Conservation (phyloP, 768 basidiomycete genomes). For the Kwoniella sp. region DNA sequence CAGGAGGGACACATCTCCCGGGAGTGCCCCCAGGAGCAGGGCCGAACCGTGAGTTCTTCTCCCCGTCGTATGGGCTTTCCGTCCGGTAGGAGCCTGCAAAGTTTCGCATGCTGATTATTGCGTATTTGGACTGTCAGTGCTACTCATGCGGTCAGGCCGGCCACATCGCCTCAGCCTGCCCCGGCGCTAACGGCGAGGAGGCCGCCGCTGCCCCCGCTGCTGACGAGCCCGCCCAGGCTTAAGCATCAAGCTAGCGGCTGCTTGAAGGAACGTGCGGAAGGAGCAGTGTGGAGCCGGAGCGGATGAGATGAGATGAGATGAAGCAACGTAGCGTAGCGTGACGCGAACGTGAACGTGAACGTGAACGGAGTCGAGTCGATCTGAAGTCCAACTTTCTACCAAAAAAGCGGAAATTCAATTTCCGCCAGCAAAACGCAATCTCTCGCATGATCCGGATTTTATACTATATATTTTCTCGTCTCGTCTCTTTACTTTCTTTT, state of each 20-base stretch:
- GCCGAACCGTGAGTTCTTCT: slow-evolving; percentile 41
- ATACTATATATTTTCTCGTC: neutral
- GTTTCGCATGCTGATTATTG: neutral
- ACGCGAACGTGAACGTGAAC: neutral
- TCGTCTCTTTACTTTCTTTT: neutral
- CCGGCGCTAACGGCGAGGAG: slow-evolving; percentile 24
- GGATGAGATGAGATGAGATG: neutral
- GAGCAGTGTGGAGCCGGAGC: neutral
- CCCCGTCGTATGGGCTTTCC: too few species aligned
- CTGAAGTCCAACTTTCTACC: slow-evolving; percentile 1
- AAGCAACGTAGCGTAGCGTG: neutral
- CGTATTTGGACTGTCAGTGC: slow-evolving; percentile 29
- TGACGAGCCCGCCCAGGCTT: slow-evolving; percentile 2
- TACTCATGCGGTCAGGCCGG: slow-evolving; percentile 52
- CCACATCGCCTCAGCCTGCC: slow-evolving; percentile 55
- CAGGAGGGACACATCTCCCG: slow-evolving; percentile 57
- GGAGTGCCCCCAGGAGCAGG: slow-evolving; percentile 54
- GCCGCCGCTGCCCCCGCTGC: slow-evolving; percentile 13
- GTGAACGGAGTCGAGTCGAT: neutral
- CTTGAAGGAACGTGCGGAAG: neutral
- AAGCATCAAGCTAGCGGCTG: neutral
- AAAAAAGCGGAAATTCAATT: neutral
- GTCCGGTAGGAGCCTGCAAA: too few species aligned
- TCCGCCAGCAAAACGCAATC: neutral
- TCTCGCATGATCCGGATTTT: slow-evolving; percentile 1